Evolutionary conservation across 2,329 filamentous ascomycete genomes (phyloP).

Genomic region (Penicillium occitanis): DNA sequence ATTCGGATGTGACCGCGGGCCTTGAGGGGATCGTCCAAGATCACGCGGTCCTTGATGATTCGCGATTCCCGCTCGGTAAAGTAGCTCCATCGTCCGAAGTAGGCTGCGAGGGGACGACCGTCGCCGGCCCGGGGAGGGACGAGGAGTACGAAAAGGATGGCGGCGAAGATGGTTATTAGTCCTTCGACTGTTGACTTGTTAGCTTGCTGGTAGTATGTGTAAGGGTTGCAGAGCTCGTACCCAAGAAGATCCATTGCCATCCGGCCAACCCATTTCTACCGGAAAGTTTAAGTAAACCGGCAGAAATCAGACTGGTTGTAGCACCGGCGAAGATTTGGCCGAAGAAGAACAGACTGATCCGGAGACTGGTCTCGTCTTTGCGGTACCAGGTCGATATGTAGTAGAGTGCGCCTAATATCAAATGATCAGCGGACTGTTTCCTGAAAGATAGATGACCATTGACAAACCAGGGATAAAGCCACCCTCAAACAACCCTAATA

Average conservation of each 20-base stretch:
- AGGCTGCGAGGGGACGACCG: conserved; percentile 35
- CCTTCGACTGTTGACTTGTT: conserved; percentile 46
- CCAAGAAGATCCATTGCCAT: conserved; percentile 59
- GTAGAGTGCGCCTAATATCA: conserved; percentile 33
- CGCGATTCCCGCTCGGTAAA: conserved; percentile 47
- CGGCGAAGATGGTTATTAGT: conserved; percentile 48
- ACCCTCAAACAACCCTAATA: conserved; percentile 56
- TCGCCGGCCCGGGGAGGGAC: conserved; percentile 42
- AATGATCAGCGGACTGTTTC: too few species aligned
- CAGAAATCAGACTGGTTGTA: conserved; percentile 40
- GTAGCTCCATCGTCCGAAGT: conserved; percentile 42
- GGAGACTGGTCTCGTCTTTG: conserved; percentile 52
- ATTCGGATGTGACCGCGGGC: conserved; percentile 39
- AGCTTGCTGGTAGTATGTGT: not conserved
- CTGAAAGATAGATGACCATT: not conserved
- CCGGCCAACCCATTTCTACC: conserved; percentile 51
- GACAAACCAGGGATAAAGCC: conserved; percentile 56
- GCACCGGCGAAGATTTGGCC: conserved; percentile 55
- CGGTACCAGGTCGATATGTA: conserved; percentile 59
- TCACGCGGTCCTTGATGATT: conserved; percentile 43
- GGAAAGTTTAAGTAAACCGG: conserved; percentile 49
- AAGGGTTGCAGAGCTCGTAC: conserved; percentile 18
- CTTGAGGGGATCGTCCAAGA: conserved; percentile 48
- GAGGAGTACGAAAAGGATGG: conserved; percentile 41
- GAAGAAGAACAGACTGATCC: conserved; percentile 57